phyloP scores from a whole-genome alignment of 176 grass and related monocot genomes.

The Ensete glaucum region DNA sequence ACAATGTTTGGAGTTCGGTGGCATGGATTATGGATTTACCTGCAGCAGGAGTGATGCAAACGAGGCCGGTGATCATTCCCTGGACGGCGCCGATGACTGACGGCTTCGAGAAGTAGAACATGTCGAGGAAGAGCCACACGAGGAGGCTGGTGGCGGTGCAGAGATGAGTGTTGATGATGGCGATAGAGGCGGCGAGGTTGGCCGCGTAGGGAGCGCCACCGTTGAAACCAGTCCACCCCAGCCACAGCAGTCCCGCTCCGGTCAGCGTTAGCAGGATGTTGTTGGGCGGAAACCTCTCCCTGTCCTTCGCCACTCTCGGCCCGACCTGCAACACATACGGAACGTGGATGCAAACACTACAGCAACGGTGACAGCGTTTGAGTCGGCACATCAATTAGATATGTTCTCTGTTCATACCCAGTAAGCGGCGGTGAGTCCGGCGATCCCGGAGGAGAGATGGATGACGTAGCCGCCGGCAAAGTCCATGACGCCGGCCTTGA shows the following conservation, averaged over 20 bases:
- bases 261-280: slow-evolving; percentile 57
- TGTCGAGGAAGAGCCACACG: slow-evolving; percentile 62
- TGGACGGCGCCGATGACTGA: slow-evolving; percentile 42
- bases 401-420: slow-evolving; percentile 31
- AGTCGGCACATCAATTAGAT: background rate
- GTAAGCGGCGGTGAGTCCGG: slow-evolving; percentile 55
- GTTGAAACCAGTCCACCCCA: slow-evolving; percentile 86
- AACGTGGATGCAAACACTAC: too few relatives aligned
- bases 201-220: slow-evolving; percentile 60
- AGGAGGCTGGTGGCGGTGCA: slow-evolving; percentile 75
- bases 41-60: slow-evolving; percentile 41
- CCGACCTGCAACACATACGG: slow-evolving; percentile 27
- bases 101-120: slow-evolving; percentile 34
- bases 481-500: slow-evolving; percentile 73
- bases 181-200: slow-evolving; percentile 47
- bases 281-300: slow-evolving; percentile 71
- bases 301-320: slow-evolving; percentile 54
- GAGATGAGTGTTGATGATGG: slow-evolving; percentile 69
- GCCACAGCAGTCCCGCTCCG: slow-evolving; percentile 66
- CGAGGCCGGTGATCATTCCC: slow-evolving; percentile 38
- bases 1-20: background rate
- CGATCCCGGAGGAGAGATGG: slow-evolving; percentile 66
- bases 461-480: slow-evolving; percentile 70
- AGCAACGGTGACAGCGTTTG: too few relatives aligned
- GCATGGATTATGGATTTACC: slow-evolving; percentile 2